Evolutionary conservation across 164 flowering plant genomes (phyloP).

Genomic region (Stephania cephalantha): DNA sequence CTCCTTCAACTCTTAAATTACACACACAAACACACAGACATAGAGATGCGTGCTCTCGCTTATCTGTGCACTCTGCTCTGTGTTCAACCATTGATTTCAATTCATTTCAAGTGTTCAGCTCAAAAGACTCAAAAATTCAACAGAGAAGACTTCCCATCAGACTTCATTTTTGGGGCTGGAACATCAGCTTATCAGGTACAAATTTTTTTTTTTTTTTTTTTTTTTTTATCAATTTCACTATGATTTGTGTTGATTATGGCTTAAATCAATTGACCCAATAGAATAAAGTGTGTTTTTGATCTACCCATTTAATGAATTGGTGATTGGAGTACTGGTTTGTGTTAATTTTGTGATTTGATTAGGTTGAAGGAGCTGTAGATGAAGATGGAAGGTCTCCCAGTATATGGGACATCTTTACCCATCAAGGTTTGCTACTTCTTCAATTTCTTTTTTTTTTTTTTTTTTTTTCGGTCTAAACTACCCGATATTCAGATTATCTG

Average conservation of each 20-base stretch:
- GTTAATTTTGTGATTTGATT: background rate
- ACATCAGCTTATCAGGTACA: constrained; percentile 50
- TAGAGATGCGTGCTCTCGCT: background rate
- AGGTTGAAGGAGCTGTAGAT: constrained; percentile 40
- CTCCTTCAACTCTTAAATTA: background rate
- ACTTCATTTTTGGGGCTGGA: constrained; percentile 41
- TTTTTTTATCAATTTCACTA: too few species aligned
- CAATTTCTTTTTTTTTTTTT: background rate
- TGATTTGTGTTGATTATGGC: background rate
- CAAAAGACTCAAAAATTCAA: constrained; percentile 10
- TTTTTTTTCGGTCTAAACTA: background rate
- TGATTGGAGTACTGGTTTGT: background rate
- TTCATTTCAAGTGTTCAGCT: background rate
- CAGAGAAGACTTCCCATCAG: constrained; percentile 37
- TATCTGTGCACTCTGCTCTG: background rate
- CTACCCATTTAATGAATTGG: too few species aligned
- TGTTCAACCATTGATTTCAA: constrained; percentile 1
- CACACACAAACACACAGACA: background rate
- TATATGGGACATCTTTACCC: constrained; percentile 36
- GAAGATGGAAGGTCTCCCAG: constrained; percentile 45
- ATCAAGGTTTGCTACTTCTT: constrained; percentile 15
- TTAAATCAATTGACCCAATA: background rate
- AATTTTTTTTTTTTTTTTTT: too few species aligned
- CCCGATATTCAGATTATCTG: background rate
- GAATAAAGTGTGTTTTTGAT: too few species aligned